Evolutionary conservation across 345 rosid species (phyloP).

Genomic region (Heritiera littoralis): DNA sequence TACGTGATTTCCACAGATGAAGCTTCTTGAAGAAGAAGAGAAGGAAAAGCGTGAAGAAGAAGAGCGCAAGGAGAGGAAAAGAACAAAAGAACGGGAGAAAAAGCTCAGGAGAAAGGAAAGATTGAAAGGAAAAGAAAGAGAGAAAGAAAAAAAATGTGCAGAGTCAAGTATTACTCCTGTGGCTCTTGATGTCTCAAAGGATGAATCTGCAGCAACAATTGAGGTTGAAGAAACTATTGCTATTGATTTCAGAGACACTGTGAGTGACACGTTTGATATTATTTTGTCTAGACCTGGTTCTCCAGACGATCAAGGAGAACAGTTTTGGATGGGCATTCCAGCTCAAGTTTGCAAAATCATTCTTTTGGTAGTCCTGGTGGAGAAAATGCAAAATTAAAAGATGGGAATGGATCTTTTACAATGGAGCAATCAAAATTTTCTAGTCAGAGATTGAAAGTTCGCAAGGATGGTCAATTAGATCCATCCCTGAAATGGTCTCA

Average conservation of each 20-base stretch:
- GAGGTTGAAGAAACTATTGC: conserved; percentile 34
- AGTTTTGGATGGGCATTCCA: conserved; percentile 35
- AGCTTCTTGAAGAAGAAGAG: conserved; percentile 97
- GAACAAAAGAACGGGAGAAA: conserved; percentile 87
- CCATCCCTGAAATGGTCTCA: conserved; percentile 62
- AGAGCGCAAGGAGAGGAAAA: conserved; percentile 85
- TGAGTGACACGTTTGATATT: conserved; percentile 37
- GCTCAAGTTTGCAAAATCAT: conserved; percentile 41
- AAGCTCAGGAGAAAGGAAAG: conserved; percentile 94
- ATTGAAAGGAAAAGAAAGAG: conserved; percentile 84
- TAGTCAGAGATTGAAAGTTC: conserved; percentile 51
- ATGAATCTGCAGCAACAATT: conserved; percentile 43
- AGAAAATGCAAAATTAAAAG: conserved; percentile 41
- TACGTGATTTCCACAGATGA: conserved; percentile 48
- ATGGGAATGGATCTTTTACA: conserved; percentile 49
- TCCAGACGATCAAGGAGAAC: conserved; percentile 49
- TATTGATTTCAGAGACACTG: neutral
- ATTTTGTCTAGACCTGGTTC: conserved; percentile 55
- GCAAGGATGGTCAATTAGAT: conserved; percentile 57
- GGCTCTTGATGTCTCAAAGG: conserved; percentile 34
- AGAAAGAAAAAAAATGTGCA: conserved; percentile 51
- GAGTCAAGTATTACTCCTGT: conserved; percentile 33
- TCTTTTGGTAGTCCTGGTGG: conserved; percentile 39
- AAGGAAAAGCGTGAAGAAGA: conserved; percentile 95
- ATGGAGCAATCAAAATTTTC: conserved; percentile 53